Percentiles rank a stretch among this genome's conserved stretches.
phyloP scores from a whole-genome alignment of 2,329 filamentous ascomycete species.

The Mycosphaerella arachidis region DNA sequence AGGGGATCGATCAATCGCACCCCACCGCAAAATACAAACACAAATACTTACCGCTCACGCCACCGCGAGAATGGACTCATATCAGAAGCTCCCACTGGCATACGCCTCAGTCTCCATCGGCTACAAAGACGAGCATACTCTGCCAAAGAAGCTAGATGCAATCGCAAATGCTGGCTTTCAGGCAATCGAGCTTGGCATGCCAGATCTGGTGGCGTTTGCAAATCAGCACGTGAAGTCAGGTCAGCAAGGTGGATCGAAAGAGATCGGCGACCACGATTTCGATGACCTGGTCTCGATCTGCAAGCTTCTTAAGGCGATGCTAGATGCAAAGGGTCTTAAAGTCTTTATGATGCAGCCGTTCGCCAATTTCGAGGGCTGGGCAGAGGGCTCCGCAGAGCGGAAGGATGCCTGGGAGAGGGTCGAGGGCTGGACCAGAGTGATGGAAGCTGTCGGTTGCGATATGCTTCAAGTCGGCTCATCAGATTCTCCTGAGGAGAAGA shows the following conservation, averaged over 20 bases:
- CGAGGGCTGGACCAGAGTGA: slow-evolving; percentile 64
- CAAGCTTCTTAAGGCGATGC: slow-evolving; percentile 51
- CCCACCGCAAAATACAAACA: not conserved
- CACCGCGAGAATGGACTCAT: slow-evolving; percentile 8
- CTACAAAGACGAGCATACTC: slow-evolving; percentile 45
- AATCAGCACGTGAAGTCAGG: slow-evolving; percentile 44
- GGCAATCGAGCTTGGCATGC: slow-evolving; percentile 70
- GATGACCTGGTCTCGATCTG: slow-evolving; percentile 53
- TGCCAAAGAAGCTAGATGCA: slow-evolving; percentile 58
- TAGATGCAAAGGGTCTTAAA: slow-evolving; percentile 50
- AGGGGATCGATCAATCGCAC: no score
- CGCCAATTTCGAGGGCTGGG: slow-evolving; percentile 72
- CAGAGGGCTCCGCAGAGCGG: slow-evolving; percentile 52
- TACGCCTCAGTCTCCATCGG: slow-evolving; percentile 57
- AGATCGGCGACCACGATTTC: slow-evolving; percentile 57
- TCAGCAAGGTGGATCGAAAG: slow-evolving; percentile 16
- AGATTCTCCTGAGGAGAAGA: slow-evolving; percentile 53
- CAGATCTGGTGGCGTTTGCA: slow-evolving; percentile 64
- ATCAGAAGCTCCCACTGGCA: slow-evolving; percentile 44
- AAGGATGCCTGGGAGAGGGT: slow-evolving; percentile 60
- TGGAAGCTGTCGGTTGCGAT: slow-evolving; percentile 64
- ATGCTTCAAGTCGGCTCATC: slow-evolving; percentile 66
- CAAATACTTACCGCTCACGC: not conserved
- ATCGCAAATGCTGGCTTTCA: slow-evolving; percentile 63
- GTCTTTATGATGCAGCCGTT: slow-evolving; percentile 74